Evolutionary conservation across 306 rosid species (phyloP), one percentile per base, ranked within the genome.

Genomic region (Arachis hypogaea): DNA sequence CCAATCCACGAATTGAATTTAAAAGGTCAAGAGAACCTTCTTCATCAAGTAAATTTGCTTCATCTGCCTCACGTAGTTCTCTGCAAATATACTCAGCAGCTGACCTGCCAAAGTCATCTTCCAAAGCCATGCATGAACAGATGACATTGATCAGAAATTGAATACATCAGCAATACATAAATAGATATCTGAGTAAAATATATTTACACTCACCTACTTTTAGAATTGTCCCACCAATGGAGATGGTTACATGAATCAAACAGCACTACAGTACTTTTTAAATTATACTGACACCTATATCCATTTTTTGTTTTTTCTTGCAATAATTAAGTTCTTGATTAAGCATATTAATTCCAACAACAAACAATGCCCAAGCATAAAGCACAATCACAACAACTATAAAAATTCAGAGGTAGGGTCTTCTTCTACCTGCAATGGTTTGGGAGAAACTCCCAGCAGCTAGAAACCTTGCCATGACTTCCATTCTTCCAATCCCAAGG

Each of bases 31-130:
- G 70, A 66, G 18, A 74, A 92, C 99, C 99, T 88, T 89, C 93
- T 86, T 91, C 97, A 0, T 84, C 88, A 82, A 94, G 88, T 74
- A 86, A 84, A 87, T 89, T 94, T 70, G 96, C 89, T 80, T 91
- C 97, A 74, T 88, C 93, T 55, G 97, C 96, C 75, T 87, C 93
- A 9, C 78, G 85, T 58, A 92, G 77, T 57, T 90, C 92, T 73
- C 81, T 89, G 55, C 79, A 80, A 43, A 86, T 81, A 80, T 84
- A 84, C 52, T 74, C 90, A 76, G 96, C 86, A 60, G 92, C 89
- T 36, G 80, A 79, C 73, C 85, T 94, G 22, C 82, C 82, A 73
- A 63, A 83, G 51, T 90, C 97, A 67, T 88, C 98, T 94, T 88
- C 76, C 75, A 77, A 59, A 40, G 41, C 33, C 59, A 41, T 46